phyloP scores from a whole-genome alignment of 202 grass and related monocot genomes.

The Hordeum pubiflorum region DNA sequence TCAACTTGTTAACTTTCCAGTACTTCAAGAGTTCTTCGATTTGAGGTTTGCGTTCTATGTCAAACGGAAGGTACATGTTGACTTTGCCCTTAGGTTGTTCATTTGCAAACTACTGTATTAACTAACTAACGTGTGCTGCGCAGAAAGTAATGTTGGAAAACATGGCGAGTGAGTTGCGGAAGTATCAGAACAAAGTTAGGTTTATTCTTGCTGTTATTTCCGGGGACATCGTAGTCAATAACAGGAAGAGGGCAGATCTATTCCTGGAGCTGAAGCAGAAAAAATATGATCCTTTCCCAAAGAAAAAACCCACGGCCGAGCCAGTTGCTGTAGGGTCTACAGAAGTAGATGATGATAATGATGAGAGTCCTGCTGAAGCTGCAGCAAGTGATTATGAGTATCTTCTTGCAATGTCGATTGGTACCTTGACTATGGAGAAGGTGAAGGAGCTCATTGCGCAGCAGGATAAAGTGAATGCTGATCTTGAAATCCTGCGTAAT shows the following conservation, averaged over 20 bases:
- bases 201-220: constrained; percentile 65
- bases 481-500: constrained; percentile 38
- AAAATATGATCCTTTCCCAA: constrained; percentile 55
- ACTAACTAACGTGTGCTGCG: not conserved
- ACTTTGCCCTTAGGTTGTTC: not conserved
- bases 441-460: constrained; percentile 47
- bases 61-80: constrained; percentile 58
- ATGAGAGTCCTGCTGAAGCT: constrained; percentile 36
- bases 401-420: constrained; percentile 68
- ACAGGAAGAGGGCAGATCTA: constrained; percentile 75
- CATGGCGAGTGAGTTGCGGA: constrained; percentile 54
- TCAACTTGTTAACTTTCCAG: constrained; percentile 23
- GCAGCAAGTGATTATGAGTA: constrained; percentile 68
- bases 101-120: not conserved
- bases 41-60: constrained; percentile 54
- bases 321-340: constrained; percentile 44
- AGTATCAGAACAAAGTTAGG: constrained; percentile 55
- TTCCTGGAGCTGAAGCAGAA: constrained; percentile 54
- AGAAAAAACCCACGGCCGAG: constrained; percentile 38
- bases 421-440: constrained; percentile 70
- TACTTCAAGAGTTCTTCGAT: constrained; percentile 65
- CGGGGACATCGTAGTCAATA: constrained; percentile 48
- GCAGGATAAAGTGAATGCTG: constrained; percentile 34
- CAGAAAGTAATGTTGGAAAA: constrained; percentile 57
- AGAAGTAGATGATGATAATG: constrained; percentile 45